Conservation (phyloP, 441 rosid genomes). For the Gossypium davidsonii region DNA sequence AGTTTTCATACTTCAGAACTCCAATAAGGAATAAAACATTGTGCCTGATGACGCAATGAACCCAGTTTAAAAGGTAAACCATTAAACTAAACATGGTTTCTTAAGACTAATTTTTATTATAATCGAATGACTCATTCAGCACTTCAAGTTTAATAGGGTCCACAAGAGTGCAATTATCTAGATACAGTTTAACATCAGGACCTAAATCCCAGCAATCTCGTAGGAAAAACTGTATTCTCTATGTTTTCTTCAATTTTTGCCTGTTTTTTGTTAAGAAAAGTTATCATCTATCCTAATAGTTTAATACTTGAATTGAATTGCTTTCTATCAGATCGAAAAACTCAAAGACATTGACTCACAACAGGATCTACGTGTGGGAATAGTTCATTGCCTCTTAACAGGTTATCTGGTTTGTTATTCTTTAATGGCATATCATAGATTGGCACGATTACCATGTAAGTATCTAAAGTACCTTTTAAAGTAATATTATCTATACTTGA, state of each 20-base stretch:
- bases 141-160: conserved; percentile 26
- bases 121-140: conserved; percentile 35
- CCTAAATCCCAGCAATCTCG: conserved; percentile 25
- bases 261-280: background rate
- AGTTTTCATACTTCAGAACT: conserved; percentile 19
- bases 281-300: conserved; percentile 2
- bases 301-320: background rate
- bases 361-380: conserved; percentile 4
- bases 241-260: background rate
- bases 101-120: conserved; percentile 4
- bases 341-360: conserved; percentile 1
- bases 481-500: background rate
- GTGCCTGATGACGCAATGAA: conserved; percentile 28
- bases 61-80: conserved; percentile 36
- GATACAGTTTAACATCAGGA: conserved; percentile 24
- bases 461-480: conserved; percentile 11
- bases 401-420: background rate
- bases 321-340: background rate
- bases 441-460: background rate
- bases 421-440: conserved; percentile 2
- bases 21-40: conserved; percentile 17
- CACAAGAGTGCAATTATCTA: conserved; percentile 12
- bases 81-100: conserved; percentile 17
- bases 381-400: conserved; percentile 11
- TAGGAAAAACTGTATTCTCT: no score